Evolutionary conservation across 2,329 filamentous ascomycete species (phyloP).

Genomic region (Sporothrix curviconia): DNA sequence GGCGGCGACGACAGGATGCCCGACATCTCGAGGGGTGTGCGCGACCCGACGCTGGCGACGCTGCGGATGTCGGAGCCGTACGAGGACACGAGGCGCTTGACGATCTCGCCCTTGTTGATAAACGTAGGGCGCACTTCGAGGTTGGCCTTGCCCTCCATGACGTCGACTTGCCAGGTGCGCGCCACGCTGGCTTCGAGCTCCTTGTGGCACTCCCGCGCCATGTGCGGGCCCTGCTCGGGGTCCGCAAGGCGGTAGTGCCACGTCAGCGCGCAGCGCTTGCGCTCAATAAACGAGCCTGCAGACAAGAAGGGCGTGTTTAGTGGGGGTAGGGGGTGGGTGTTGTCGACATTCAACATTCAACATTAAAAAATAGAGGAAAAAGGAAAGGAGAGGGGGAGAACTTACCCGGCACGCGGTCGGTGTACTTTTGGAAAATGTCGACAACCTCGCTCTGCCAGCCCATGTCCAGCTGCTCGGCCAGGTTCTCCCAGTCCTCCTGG

Average conservation of each 20-base stretch:
- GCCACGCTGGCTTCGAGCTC: conserved; percentile 71
- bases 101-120: conserved; percentile 97
- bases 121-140: conserved; percentile 93
- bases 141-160: conserved; percentile 96
- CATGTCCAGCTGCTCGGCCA: conserved; percentile 84
- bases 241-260: conserved; percentile 96
- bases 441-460: conserved; percentile 83
- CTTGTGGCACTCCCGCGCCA: conserved; percentile 73
- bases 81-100: conserved; percentile 69
- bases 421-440: conserved; percentile 79
- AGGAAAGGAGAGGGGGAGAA: conserved; percentile 10
- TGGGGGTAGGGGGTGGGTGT: too few relatives aligned
- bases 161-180: conserved; percentile 82
- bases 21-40: conserved; percentile 15
- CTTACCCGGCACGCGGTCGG: conserved; percentile 74
- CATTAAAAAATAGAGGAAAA: not conserved
- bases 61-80: conserved; percentile 49
- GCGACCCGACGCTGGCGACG: conserved; percentile 21
- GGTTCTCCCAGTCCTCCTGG: conserved; percentile 74
- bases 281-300: conserved; percentile 90
- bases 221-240: conserved; percentile 73
- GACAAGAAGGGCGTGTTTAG: too few relatives aligned
- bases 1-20: not conserved
- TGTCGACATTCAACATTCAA: too few relatives aligned
- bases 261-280: conserved; percentile 87